Evolutionary conservation across 768 basidiomycete species (phyloP).

Genomic region (Agrocybe pediades): DNA sequence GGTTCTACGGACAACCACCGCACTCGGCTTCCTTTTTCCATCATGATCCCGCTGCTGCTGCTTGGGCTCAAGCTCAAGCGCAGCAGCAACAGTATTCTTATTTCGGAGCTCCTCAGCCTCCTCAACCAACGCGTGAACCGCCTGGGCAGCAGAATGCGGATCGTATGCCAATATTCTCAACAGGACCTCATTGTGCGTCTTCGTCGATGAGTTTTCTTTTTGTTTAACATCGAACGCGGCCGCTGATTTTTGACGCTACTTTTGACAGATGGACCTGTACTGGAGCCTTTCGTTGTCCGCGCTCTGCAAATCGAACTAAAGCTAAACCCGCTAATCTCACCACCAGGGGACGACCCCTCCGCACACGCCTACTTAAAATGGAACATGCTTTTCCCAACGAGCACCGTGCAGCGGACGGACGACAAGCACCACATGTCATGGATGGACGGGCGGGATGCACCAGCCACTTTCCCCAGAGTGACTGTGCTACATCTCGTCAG

Average conservation of each 20-base stretch:
- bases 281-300: constrained; percentile 58
- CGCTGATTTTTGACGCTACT: constrained; percentile 3
- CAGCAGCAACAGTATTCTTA: constrained; percentile 1
- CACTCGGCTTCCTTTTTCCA: not conserved
- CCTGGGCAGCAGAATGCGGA: constrained; percentile 21
- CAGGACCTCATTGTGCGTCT: constrained; percentile 35
- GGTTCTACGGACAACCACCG: constrained; percentile 2
- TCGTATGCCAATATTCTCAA: constrained; percentile 29
- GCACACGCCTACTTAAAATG: constrained; percentile 33
- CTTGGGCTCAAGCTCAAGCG: not conserved
- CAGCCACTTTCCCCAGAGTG: constrained; percentile 66
- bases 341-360: constrained; percentile 25
- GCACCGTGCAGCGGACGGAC: constrained; percentile 42
- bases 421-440: constrained; percentile 63
- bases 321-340: constrained; percentile 65
- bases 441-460: constrained; percentile 64
- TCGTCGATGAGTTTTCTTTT: not conserved
- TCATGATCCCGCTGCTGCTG: not conserved
- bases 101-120: constrained; percentile 6
- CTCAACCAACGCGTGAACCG: constrained; percentile 17
- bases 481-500: constrained; percentile 56
- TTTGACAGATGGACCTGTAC: constrained; percentile 67
- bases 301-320: constrained; percentile 47
- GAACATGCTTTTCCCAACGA: constrained; percentile 73
- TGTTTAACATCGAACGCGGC: constrained; percentile 6